Evolutionary conservation across 2,329 filamentous ascomycete species (phyloP).

Genomic region (Calonectria henricotiae): DNA sequence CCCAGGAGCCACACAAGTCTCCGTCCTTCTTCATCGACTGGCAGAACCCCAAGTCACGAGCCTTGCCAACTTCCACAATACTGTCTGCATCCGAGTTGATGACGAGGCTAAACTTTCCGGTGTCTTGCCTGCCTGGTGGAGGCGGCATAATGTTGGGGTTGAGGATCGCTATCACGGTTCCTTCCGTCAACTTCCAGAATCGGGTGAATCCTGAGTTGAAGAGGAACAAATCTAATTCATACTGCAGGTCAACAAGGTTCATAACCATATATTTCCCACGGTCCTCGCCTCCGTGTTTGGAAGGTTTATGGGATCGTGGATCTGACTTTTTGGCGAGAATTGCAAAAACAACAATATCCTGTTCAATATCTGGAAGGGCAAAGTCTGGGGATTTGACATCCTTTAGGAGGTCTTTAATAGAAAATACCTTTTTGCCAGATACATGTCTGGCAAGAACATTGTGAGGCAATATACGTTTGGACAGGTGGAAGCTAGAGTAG

Average conservation of each 20-base stretch:
- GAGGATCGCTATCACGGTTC: slow-evolving; percentile 92
- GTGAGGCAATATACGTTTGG: slow-evolving; percentile 87
- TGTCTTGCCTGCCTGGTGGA: slow-evolving; percentile 80
- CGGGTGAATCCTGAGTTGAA: slow-evolving; percentile 92
- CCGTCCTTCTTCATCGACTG: slow-evolving; percentile 90
- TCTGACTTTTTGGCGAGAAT: slow-evolving; percentile 92
- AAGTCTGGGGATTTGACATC: slow-evolving; percentile 88
- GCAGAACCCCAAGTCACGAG: slow-evolving; percentile 91
- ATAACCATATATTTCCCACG: slow-evolving; percentile 94
- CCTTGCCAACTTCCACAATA: slow-evolving; percentile 88
- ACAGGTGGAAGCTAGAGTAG: slow-evolving; percentile 89
- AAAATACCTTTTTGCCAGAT: slow-evolving; percentile 82
- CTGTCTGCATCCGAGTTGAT: slow-evolving; percentile 90
- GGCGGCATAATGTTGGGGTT: slow-evolving; percentile 95
- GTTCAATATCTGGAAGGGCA: slow-evolving; percentile 84
- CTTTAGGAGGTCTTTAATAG: slow-evolving; percentile 85
- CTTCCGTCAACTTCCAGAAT: slow-evolving; percentile 94
- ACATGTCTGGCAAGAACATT: slow-evolving; percentile 84
- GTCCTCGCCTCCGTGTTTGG: slow-evolving; percentile 67
- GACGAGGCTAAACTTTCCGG: slow-evolving; percentile 87
- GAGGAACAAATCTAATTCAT: slow-evolving; percentile 91
- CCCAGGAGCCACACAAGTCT: slow-evolving; percentile 84
- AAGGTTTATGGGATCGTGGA: slow-evolving; percentile 75
- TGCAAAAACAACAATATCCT: slow-evolving; percentile 91
- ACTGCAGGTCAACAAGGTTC: slow-evolving; percentile 88